phyloP scores from a whole-genome alignment of 345 rosid genomes.

The Dipteronia sinensis region DNA sequence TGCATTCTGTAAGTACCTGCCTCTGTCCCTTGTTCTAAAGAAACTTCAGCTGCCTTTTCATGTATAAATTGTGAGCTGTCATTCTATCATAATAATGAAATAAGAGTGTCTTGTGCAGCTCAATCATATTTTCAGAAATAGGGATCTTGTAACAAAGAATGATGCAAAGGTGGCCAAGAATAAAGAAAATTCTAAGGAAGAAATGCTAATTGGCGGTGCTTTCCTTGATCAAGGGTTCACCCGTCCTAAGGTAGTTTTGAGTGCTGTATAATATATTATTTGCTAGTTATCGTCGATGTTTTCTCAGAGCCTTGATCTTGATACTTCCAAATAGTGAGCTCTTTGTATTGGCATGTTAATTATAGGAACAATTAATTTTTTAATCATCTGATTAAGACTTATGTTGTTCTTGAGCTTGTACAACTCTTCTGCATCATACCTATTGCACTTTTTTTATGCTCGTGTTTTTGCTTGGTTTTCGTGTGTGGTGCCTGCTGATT shows the following conservation, averaged over 20 bases:
- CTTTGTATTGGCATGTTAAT: neutral
- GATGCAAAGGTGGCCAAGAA: conserved; percentile 68
- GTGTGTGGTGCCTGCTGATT: neutral
- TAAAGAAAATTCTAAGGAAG: conserved; percentile 47
- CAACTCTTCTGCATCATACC: neutral
- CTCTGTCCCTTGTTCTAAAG: conserved; percentile 16
- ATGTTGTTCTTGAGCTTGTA: conserved; percentile 3
- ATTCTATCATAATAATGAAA: conserved; percentile 20
- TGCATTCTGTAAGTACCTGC: conserved; percentile 75
- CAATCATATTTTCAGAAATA: conserved; percentile 77
- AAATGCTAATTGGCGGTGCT: conserved; percentile 50
- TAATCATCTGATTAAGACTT: neutral
- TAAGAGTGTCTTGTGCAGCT: conserved; percentile 58
- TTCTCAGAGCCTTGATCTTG: neutral
- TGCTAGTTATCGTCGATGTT: neutral
- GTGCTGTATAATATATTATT: neutral
- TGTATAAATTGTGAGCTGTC: conserved; percentile 12
- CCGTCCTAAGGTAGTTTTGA: conserved; percentile 80
- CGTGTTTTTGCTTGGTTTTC: neutral
- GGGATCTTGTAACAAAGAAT: conserved; percentile 78
- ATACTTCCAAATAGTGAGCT: neutral
- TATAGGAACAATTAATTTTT: neutral
- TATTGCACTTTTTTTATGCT: neutral
- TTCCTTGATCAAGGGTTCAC: conserved; percentile 92
- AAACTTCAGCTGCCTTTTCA: conserved; percentile 11